Evolutionary conservation across 2,329 filamentous ascomycete genomes (phyloP).

Genomic region (Malbranchea cinnamomea): DNA sequence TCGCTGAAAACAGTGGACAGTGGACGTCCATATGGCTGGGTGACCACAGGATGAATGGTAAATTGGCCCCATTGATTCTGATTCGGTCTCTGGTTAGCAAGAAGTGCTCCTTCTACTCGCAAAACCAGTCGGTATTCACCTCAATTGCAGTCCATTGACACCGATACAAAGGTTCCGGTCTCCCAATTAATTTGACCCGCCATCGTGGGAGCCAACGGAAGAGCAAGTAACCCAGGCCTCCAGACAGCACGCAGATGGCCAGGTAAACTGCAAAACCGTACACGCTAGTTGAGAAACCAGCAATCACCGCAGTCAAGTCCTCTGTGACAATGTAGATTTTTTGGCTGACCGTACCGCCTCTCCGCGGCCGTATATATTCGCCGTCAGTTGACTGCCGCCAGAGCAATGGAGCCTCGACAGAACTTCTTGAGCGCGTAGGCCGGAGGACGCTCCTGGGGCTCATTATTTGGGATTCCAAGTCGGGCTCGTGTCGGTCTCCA

Average conservation of each 20-base stretch:
- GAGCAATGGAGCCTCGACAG: slow-evolving; percentile 46
- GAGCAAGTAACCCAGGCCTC: slow-evolving; percentile 68
- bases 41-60: slow-evolving; percentile 53
- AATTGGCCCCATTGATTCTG: slow-evolving; percentile 95
- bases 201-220: slow-evolving; percentile 82
- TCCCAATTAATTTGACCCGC: slow-evolving; percentile 64
- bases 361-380: slow-evolving; percentile 45
- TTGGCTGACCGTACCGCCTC: slow-evolving; percentile 56
- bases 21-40: slow-evolving; percentile 43
- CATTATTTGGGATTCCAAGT: too few relatives aligned
- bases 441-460: slow-evolving; percentile 7
- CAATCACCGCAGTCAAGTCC: slow-evolving; percentile 84
- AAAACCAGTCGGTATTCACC: slow-evolving; percentile 24
- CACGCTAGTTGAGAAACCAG: slow-evolving; percentile 69
- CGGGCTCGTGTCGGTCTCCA: slow-evolving; percentile 27
- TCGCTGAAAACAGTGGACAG: slow-evolving; percentile 44
- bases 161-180: slow-evolving; percentile 50
- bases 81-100: too few relatives aligned
- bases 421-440: slow-evolving; percentile 24
- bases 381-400: slow-evolving; percentile 55
- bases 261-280: slow-evolving; percentile 56
- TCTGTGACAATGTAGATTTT: slow-evolving; percentile 90
- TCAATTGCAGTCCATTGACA: slow-evolving; percentile 90
- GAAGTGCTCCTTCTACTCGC: slow-evolving; percentile 14
- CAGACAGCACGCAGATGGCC: slow-evolving; percentile 53